Evolutionary conservation across 257 asterid genomes (phyloP).

Genomic region (Anisodus tanguticus): DNA sequence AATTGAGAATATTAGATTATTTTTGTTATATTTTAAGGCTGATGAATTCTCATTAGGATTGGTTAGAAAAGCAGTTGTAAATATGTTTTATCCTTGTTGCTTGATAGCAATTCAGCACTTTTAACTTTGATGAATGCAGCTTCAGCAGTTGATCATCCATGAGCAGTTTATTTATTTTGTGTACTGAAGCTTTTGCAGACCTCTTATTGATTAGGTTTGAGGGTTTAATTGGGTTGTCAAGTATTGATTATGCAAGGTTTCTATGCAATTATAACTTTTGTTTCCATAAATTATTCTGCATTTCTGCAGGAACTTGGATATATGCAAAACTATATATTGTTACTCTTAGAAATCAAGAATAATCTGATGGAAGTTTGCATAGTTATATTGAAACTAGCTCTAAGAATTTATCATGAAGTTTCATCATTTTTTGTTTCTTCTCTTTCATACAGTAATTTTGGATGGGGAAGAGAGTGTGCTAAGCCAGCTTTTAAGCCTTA

Average conservation of each 20-base stretch:
- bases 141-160: not conserved
- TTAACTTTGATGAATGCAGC: not conserved
- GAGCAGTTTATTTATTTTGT: not conserved
- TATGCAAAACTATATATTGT: not conserved
- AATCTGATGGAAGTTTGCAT: not conserved
- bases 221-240: not conserved
- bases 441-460: no score
- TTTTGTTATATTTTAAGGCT: not conserved
- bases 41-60: conserved; percentile 5
- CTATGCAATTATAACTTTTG: not conserved
- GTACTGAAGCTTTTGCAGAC: not conserved
- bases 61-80: not conserved
- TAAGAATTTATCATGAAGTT: no score
- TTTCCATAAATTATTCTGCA: not conserved
- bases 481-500: not conserved
- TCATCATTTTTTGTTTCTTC: no score
- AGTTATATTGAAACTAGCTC: no score
- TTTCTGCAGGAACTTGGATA: not conserved
- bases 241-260: not conserved
- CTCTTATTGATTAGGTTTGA: not conserved
- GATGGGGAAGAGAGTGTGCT: not conserved
- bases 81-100: not conserved
- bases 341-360: not conserved
- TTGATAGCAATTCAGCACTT: not conserved
- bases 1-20: not conserved